A percentile compares a stretch with the other conserved stretches of the same genome.
Evolutionary conservation across 2,329 filamentous ascomycete genomes (phyloP).

Genomic region (Cladosporium colombiae): DNA sequence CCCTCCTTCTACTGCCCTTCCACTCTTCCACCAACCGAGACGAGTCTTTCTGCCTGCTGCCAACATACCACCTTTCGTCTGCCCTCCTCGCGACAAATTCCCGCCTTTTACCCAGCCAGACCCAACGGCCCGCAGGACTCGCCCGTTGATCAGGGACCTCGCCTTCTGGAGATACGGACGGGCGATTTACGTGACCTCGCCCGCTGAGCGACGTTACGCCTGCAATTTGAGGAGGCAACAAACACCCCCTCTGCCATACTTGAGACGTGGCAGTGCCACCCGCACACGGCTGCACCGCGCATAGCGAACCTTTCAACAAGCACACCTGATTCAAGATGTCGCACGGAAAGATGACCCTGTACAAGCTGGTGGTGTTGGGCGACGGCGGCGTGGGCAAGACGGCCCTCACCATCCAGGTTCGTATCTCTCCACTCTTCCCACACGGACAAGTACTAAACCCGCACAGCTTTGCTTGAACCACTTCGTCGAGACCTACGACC

Average conservation of each 20-base stretch:
- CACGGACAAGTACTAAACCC: conserved; percentile 1
- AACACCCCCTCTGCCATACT: conserved; percentile 2
- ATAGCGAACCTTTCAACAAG: conserved; percentile 1
- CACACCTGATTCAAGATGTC: conserved; percentile 30
- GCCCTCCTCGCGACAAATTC: conserved; percentile 13
- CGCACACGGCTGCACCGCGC: conserved; percentile 9
- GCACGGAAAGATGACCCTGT: conserved; percentile 50
- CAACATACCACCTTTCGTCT: not conserved
- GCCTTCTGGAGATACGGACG: conserved; percentile 16
- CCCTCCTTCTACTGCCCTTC: not conserved
- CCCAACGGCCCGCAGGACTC: conserved; percentile 18
- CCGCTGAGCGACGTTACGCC: conserved; percentile 16
- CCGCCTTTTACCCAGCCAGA: conserved; percentile 19
- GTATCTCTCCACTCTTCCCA: conserved; percentile 19
- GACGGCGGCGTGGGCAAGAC: conserved; percentile 99
- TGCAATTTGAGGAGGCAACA: conserved; percentile 2
- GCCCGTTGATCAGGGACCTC: conserved; percentile 20
- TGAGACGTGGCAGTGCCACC: conserved; percentile 13
- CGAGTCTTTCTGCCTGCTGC: conserved; percentile 7
- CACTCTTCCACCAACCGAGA: not conserved
- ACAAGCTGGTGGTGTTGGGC: conserved; percentile 95
- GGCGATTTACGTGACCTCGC: conserved; percentile 6
- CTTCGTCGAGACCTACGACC: conserved; percentile 88
- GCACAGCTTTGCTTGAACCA: conserved; percentile 90
- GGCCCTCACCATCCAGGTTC: conserved; percentile 86